phyloP scores from a whole-genome alignment of 2,329 filamentous ascomycete genomes.

The Aureobasidium lini region DNA sequence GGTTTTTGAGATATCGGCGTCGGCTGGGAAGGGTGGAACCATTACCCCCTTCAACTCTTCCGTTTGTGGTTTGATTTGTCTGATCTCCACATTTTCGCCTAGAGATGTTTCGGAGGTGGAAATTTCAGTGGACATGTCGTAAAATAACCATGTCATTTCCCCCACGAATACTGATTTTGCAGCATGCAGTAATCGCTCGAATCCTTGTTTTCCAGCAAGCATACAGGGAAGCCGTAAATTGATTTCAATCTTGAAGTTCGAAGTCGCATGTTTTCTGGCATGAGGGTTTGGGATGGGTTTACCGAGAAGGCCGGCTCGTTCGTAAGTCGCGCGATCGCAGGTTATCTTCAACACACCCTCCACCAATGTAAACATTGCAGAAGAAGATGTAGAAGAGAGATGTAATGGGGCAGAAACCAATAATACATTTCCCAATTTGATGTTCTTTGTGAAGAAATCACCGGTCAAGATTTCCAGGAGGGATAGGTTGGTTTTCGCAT shows the following conservation, averaged over 20 bases:
- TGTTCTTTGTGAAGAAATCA: slow-evolving; percentile 74
- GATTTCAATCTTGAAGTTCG: slow-evolving; percentile 69
- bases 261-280: slow-evolving; percentile 57
- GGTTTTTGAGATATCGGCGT: slow-evolving; percentile 28
- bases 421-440: slow-evolving; percentile 59
- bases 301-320: slow-evolving; percentile 72
- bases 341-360: slow-evolving; percentile 70
- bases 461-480: slow-evolving; percentile 64
- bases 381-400: slow-evolving; percentile 65
- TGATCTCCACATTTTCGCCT: slow-evolving; percentile 25
- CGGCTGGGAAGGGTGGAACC: slow-evolving; percentile 25
- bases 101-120: slow-evolving; percentile 13
- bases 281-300: slow-evolving; percentile 50
- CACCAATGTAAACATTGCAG: slow-evolving; percentile 64
- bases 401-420: background rate
- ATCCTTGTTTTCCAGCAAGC: slow-evolving; percentile 75
- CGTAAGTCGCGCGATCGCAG: slow-evolving; percentile 73
- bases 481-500: slow-evolving; percentile 64
- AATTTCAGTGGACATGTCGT: slow-evolving; percentile 41
- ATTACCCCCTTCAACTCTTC: slow-evolving; percentile 21
- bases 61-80: slow-evolving; percentile 21
- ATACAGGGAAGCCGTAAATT: slow-evolving; percentile 69
- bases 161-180: slow-evolving; percentile 67
- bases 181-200: slow-evolving; percentile 69
- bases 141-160: slow-evolving; percentile 71